Percentiles rank a stretch among this genome's conserved stretches.
Evolutionary conservation across 129 eudicot genomes (phyloP).

Genomic region (Gnaphalium uliginosum): DNA sequence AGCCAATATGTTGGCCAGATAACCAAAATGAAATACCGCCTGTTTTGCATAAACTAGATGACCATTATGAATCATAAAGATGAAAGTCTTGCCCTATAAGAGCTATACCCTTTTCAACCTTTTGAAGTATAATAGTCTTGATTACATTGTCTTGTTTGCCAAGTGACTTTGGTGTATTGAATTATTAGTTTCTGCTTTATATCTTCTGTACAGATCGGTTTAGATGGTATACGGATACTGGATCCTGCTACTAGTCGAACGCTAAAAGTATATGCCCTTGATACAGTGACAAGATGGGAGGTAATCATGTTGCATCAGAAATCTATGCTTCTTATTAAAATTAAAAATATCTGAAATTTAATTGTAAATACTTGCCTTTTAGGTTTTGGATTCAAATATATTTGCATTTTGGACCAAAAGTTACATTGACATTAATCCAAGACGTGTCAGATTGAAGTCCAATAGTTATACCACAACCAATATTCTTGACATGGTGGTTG

Average conservation of each 20-base stretch:
- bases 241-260: constrained; percentile 70
- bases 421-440: constrained; percentile 60
- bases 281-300: constrained; percentile 72
- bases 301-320: constrained; percentile 39
- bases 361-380: constrained; percentile 1
- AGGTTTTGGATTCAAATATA: constrained; percentile 74
- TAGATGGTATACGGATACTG: constrained; percentile 83
- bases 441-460: constrained; percentile 83
- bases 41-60: not conserved
- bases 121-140: not conserved
- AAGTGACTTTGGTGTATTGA: constrained; percentile 15
- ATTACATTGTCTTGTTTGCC: constrained; percentile 3
- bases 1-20: not conserved
- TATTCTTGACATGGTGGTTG: constrained; percentile 81
- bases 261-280: constrained; percentile 71
- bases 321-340: not conserved
- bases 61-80: not conserved
- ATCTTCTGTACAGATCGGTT: constrained; percentile 59
- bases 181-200: constrained; percentile 6
- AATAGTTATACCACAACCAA: constrained; percentile 75
- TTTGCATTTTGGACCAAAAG: constrained; percentile 91
- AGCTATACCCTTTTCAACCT: not conserved
- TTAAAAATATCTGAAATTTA: not conserved
- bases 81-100: not conserved
- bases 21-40: not conserved